Evolutionary conservation across 345 rosid genomes (phyloP).

Genomic region (Geranium brycei): DNA sequence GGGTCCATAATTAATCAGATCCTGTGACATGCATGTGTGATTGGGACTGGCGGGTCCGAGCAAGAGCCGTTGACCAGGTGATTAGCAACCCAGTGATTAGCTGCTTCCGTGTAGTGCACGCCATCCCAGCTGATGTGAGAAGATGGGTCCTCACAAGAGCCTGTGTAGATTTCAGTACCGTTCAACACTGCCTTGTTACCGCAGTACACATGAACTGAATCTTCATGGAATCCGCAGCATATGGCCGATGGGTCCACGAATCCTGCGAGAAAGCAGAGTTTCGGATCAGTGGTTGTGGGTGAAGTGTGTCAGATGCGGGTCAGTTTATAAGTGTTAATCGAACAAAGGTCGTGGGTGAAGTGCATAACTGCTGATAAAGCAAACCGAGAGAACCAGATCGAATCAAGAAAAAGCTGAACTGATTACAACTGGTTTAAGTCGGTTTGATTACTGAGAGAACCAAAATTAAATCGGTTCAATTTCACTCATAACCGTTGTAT

Average conservation of each 20-base stretch:
- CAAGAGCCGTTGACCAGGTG: constrained; percentile 39
- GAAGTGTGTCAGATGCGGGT: too few relatives aligned
- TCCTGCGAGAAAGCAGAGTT: constrained; percentile 14
- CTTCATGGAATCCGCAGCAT: constrained; percentile 45
- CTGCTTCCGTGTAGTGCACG: constrained; percentile 40
- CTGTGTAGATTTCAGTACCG: constrained; percentile 26
- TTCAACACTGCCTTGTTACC: constrained; percentile 30
- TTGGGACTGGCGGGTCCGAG: constrained; percentile 40
- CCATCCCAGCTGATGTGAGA: constrained; percentile 41
- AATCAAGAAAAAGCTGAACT: too few relatives aligned
- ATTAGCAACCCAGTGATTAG: constrained; percentile 55
- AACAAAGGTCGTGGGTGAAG: too few relatives aligned
- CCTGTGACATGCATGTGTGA: constrained; percentile 40
- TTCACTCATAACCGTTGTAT: too few relatives aligned
- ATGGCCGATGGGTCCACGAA: constrained; percentile 25
- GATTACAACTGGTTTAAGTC: too few relatives aligned
- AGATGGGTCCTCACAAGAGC: constrained; percentile 40
- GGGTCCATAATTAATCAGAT: neutral
- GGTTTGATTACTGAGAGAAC: too few relatives aligned
- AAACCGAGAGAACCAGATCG: too few relatives aligned
- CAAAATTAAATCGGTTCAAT: too few relatives aligned
- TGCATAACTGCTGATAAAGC: too few relatives aligned
- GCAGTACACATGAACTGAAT: constrained; percentile 32
- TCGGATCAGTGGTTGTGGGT: too few relatives aligned
- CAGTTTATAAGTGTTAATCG: too few relatives aligned